These are phyloP conservation scores for Arachis stenosperma DNA, from an alignment of 306 rosid species.

Conservation along the genomic window DNA sequence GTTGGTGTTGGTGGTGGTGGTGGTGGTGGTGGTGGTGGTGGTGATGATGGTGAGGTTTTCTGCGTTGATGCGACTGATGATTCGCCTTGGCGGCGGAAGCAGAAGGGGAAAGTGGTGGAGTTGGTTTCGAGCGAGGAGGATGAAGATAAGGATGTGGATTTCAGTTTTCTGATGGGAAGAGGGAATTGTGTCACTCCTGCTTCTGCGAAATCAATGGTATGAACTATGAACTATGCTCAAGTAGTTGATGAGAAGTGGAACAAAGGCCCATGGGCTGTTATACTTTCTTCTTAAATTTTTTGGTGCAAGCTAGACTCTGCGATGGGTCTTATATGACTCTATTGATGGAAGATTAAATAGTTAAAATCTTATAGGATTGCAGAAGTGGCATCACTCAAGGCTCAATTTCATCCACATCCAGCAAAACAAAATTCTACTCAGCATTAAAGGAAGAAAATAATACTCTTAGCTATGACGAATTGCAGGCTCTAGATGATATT, in stretches of 20 bases:
- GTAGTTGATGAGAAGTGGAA: no score
- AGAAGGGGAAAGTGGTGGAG: slow-evolving; percentile 50
- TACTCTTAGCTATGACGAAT: slow-evolving; percentile 66
- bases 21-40: neutral
- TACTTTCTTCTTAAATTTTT: slow-evolving; percentile 11
- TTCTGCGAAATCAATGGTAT: slow-evolving; percentile 56
- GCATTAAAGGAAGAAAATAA: slow-evolving; percentile 43
- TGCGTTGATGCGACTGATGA: slow-evolving; percentile 49
- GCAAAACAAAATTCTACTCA: slow-evolving; percentile 42
- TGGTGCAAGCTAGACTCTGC: neutral
- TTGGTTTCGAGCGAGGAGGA: slow-evolving; percentile 76
- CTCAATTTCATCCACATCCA: slow-evolving; percentile 52
- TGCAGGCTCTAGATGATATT: slow-evolving; percentile 75
- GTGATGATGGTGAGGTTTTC: slow-evolving; percentile 23
- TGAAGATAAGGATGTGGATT: slow-evolving; percentile 57
- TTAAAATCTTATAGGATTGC: slow-evolving; percentile 56
- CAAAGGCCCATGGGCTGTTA: neutral
- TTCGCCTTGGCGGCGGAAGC: slow-evolving; percentile 47
- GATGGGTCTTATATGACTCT: neutral
- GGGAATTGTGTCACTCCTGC: slow-evolving; percentile 36
- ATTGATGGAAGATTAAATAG: slow-evolving; percentile 5
- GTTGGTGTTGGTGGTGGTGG: slow-evolving; percentile 9
- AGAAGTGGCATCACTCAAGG: slow-evolving; percentile 63
- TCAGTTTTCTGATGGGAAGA: slow-evolving; percentile 41
- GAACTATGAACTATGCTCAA: slow-evolving; percentile 31